These are phyloP conservation scores for Trifolium pratense DNA, from an alignment of 306 rosid genomes.

Conservation along the genomic window DNA sequence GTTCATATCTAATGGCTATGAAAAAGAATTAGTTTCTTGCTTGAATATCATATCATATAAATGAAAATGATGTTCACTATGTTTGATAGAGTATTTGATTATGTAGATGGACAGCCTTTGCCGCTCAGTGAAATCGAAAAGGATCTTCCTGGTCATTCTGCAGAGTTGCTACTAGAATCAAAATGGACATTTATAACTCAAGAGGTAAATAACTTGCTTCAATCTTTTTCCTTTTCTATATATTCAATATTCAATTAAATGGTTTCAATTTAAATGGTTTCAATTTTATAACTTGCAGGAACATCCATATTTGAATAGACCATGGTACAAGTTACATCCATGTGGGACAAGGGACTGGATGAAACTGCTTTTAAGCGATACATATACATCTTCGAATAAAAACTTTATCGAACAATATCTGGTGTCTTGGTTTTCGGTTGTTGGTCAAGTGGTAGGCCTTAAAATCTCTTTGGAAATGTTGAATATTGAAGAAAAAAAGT, in stretches of 20 bases:
- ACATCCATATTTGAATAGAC: constrained; percentile 83
- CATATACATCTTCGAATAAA: constrained; percentile 45
- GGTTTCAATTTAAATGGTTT: too few species aligned
- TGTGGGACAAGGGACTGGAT: constrained; percentile 92
- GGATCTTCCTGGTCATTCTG: constrained; percentile 66
- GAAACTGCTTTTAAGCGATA: constrained; percentile 67
- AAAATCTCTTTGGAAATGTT: constrained; percentile 63
- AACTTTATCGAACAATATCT: constrained; percentile 58
- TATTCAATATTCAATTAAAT: too few species aligned
- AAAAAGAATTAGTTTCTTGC: too few species aligned
- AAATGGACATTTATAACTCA: constrained; percentile 90
- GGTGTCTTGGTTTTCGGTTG: constrained; percentile 80
- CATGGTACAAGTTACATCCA: constrained; percentile 93
- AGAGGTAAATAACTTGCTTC: constrained; percentile 55
- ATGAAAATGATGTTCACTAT: neutral
- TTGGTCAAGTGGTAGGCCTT: constrained; percentile 82
- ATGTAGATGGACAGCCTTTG: constrained; percentile 72
- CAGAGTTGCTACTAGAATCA: constrained; percentile 61
- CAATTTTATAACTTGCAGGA: constrained; percentile 47
- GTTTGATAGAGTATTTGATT: constrained; percentile 30
- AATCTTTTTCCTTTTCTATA: neutral
- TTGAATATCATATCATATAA: constrained; percentile 11
- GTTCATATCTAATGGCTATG: too few species aligned
- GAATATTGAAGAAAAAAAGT: neutral
- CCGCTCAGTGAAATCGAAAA: constrained; percentile 61